These are phyloP conservation scores for Linum lewisii DNA, from an alignment of 345 rosid genomes.

Conservation along the genomic window DNA sequence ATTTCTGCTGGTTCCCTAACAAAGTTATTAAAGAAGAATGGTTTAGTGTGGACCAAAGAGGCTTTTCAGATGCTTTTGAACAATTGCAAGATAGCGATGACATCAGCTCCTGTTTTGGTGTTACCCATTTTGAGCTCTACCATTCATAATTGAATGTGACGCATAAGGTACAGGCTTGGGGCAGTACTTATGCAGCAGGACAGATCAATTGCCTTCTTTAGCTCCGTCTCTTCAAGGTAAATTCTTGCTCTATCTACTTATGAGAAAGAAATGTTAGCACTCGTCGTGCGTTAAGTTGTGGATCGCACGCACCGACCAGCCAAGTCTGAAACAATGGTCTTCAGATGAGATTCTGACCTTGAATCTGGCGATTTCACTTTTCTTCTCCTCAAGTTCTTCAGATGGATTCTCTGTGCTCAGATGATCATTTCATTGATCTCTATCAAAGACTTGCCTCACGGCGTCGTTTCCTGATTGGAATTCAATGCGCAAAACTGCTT, in stretches of 20 bases:
- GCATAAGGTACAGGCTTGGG: background rate
- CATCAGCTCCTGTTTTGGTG: background rate
- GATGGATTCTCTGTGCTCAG: too few relatives aligned
- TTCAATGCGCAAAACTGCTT: too few relatives aligned
- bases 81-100: too few relatives aligned
- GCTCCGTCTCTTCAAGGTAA: background rate
- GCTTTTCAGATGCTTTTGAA: too few relatives aligned
- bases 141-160: constrained; percentile 5
- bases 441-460: background rate
- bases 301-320: background rate
- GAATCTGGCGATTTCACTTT: too few relatives aligned
- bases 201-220: background rate
- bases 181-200: background rate
- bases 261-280: background rate
- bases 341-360: too few relatives aligned
- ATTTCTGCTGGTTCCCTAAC: too few relatives aligned
- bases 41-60: too few relatives aligned
- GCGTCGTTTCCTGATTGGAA: too few relatives aligned
- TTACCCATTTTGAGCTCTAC: background rate
- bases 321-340: background rate
- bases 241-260: background rate
- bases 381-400: background rate
- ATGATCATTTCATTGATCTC: background rate
- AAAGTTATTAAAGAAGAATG: too few relatives aligned
- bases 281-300: background rate